phyloP scores from a whole-genome alignment of 1,139 yeast species.

The Geotrichum reessii region DNA sequence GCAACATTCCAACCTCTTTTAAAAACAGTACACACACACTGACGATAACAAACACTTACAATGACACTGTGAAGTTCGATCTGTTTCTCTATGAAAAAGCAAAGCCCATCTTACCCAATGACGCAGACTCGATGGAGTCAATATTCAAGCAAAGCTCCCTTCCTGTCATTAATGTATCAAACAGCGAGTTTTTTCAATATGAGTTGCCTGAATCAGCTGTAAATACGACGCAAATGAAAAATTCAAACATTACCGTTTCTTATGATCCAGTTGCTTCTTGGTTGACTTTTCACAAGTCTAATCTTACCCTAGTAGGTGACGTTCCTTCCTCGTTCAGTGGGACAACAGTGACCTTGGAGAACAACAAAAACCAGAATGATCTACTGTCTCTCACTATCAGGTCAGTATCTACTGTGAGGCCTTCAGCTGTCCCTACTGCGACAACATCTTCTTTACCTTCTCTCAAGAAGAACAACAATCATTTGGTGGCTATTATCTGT shows the following conservation, averaged over 20 bases:
- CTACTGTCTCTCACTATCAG: constrained; percentile 8
- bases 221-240: neutral
- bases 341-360: constrained; percentile 10
- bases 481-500: constrained; percentile 52
- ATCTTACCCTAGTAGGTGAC: constrained; percentile 12
- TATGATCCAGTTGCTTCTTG: constrained; percentile 15
- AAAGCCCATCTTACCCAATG: neutral
- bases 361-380: neutral
- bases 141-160: constrained; percentile 19
- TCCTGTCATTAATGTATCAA: constrained; percentile 56
- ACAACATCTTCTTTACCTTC: neutral
- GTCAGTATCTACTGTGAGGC: neutral
- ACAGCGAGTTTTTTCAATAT: constrained; percentile 50
- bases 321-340: constrained; percentile 17
- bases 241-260: constrained; percentile 2
- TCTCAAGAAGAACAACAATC: constrained; percentile 1
- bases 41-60: constrained; percentile 55
- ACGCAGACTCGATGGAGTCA: constrained; percentile 6
- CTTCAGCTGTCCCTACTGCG: neutral
- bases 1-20: constrained; percentile 51
- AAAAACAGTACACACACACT: constrained; percentile 42
- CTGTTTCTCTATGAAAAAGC: constrained; percentile 34
- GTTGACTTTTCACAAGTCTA: constrained; percentile 10
- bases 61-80: constrained; percentile 59
- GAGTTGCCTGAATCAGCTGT: constrained; percentile 43